Evolutionary conservation across 169 alveolate genomes (phyloP).

Genomic region (Toxoplasma gondii): DNA sequence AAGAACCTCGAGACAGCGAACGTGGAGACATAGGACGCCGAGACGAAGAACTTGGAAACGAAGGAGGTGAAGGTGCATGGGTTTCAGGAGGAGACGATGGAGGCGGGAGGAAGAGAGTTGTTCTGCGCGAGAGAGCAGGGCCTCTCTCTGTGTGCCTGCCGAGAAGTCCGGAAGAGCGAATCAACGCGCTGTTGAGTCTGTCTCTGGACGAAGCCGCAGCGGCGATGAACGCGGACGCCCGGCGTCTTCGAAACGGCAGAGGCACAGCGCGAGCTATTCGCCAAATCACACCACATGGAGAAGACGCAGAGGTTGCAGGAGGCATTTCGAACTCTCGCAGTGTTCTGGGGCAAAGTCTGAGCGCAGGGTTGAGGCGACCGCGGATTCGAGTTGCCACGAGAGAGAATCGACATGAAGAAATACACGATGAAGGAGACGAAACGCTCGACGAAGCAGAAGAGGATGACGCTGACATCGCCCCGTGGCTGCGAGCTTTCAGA

Average conservation of each 20-base stretch:
- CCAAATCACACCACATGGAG: no score
- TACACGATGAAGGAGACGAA: not conserved
- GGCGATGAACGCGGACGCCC: not conserved
- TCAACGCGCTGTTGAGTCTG: conserved; percentile 1
- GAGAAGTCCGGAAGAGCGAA: not conserved
- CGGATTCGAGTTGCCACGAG: not conserved
- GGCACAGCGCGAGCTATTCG: not conserved
- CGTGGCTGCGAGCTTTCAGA: conserved; percentile 22
- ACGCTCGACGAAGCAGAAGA: not conserved
- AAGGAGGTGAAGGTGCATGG: not conserved
- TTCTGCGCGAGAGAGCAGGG: not conserved
- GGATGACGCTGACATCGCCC: not conserved
- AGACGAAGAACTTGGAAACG: no score
- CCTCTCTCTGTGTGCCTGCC: not conserved
- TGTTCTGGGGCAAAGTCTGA: not conserved
- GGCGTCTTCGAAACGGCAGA: not conserved
- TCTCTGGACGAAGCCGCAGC: conserved; percentile 19
- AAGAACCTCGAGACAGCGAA: no score
- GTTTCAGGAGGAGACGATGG: not conserved
- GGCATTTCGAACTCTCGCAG: no score
- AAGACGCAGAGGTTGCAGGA: no score
- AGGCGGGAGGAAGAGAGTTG: not conserved
- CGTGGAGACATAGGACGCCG: no score
- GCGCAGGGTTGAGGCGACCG: not conserved
- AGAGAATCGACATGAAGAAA: not conserved